Evolutionary conservation across 192 early-diverging fungal species (phyloP).

Genomic region (Funneliformis geosporum): DNA sequence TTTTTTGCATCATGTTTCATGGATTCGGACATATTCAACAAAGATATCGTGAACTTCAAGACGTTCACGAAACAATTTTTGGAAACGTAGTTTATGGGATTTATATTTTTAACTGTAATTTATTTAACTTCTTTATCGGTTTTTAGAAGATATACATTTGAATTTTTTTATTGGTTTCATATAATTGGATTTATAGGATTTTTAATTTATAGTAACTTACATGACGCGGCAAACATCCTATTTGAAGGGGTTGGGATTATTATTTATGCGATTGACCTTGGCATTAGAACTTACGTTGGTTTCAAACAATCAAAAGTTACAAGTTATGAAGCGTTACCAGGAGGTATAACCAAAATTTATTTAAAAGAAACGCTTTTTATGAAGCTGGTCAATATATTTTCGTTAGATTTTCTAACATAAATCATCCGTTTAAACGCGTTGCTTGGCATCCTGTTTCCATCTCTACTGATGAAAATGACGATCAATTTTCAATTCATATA

Average conservation of each 20-base stretch:
- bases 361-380: too few species aligned
- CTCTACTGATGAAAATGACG: not conserved
- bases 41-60: not conserved
- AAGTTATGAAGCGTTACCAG: constrained; percentile 23
- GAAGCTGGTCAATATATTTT: constrained; percentile 48
- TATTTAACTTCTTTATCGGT: not conserved
- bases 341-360: too few species aligned
- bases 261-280: not conserved
- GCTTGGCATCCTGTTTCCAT: constrained; percentile 17
- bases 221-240: not conserved
- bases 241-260: not conserved
- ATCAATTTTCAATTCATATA: constrained; percentile 31
- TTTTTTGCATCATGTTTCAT: constrained; percentile 12
- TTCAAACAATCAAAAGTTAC: constrained; percentile 22
- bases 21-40: not conserved
- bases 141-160: constrained; percentile 42
- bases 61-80: not conserved
- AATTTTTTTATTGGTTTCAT: constrained; percentile 44
- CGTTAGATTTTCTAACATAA: constrained; percentile 29
- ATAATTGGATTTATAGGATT: constrained; percentile 20
- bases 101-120: not conserved
- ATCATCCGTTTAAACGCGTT: not conserved
- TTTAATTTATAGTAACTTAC: not conserved
- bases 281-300: constrained; percentile 9
- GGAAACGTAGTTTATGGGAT: not conserved